Percentiles rank a stretch among this genome's conserved stretches.
These are phyloP conservation scores for Ceratobasidium sp. DNA, from an alignment of 1,284 basidiomycete species.

Conservation along the genomic window DNA sequence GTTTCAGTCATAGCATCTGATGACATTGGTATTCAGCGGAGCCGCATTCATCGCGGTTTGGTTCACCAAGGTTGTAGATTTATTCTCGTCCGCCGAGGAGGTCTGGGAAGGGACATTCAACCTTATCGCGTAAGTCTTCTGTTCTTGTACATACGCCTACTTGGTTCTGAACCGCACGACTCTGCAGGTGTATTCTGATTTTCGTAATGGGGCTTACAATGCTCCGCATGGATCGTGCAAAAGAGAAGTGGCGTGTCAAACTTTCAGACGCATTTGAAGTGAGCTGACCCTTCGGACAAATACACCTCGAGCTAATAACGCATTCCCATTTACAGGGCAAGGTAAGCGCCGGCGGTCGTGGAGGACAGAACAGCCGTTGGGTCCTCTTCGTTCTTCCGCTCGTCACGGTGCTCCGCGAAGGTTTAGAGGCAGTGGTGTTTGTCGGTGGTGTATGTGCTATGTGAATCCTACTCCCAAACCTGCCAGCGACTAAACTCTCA, in stretches of 20 bases:
- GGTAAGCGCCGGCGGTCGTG: conserved; percentile 41
- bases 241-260: conserved; percentile 90
- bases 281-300: too few species aligned
- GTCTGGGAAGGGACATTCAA: conserved; percentile 75
- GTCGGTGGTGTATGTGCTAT: conserved; percentile 77
- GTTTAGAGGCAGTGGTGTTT: conserved; percentile 90
- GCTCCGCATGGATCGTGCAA: conserved; percentile 78
- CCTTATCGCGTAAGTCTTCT: conserved; percentile 66
- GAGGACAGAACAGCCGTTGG: conserved; percentile 67
- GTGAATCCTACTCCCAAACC: too few species aligned
- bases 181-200: conserved; percentile 68
- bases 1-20: conserved; percentile 53
- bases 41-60: conserved; percentile 79
- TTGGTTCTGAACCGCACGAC: conserved; percentile 31
- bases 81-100: conserved; percentile 73
- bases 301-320: too few species aligned
- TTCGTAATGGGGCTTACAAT: conserved; percentile 81
- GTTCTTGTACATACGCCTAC: conserved; percentile 26
- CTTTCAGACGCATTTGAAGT: conserved; percentile 76
- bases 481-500: too few species aligned
- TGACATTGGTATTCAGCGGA: conserved; percentile 50
- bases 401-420: conserved; percentile 91
- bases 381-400: conserved; percentile 86
- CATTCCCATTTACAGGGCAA: conserved; percentile 31
- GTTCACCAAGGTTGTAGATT: conserved; percentile 76